phyloP scores from a whole-genome alignment of 768 basidiomycete species.

The Pleurotus eryngii region DNA sequence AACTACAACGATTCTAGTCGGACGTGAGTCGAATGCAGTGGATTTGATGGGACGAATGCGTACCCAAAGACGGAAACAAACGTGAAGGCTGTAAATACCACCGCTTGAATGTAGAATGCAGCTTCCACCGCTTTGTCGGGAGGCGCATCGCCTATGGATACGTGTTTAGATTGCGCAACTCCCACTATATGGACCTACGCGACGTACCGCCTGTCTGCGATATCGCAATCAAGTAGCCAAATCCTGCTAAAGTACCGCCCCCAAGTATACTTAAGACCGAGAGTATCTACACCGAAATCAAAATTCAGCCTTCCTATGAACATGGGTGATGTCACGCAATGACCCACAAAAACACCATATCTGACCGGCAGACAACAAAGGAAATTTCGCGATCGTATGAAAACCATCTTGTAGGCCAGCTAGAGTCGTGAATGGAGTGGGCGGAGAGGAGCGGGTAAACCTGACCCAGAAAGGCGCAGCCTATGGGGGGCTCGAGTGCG shows the following conservation, averaged over 20 bases:
- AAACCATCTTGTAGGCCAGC: constrained; percentile 36
- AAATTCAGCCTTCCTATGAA: not conserved
- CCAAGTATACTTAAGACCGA: constrained; percentile 38
- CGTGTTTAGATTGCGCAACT: not conserved
- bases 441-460: constrained; percentile 4
- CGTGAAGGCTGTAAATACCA: constrained; percentile 45
- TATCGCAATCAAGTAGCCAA: constrained; percentile 45
- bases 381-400: constrained; percentile 54
- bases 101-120: constrained; percentile 44
- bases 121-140: constrained; percentile 33
- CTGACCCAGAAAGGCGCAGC: constrained; percentile 9
- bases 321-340: not conserved
- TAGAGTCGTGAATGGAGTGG: not conserved
- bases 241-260: constrained; percentile 41
- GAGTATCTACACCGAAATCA: constrained; percentile 29
- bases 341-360: constrained; percentile 54
- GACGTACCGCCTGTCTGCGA: constrained; percentile 21
- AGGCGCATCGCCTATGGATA: constrained; percentile 26
- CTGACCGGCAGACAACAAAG: constrained; percentile 67
- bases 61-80: constrained; percentile 50
- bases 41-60: constrained; percentile 9
- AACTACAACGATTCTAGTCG: constrained; percentile 25
- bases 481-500: not conserved
- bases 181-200: not conserved
- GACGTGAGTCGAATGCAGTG: not conserved